These are phyloP conservation scores for Tripidium arundinaceum DNA, from an alignment of 202 grass and related monocot genomes.

Conservation along the genomic window DNA sequence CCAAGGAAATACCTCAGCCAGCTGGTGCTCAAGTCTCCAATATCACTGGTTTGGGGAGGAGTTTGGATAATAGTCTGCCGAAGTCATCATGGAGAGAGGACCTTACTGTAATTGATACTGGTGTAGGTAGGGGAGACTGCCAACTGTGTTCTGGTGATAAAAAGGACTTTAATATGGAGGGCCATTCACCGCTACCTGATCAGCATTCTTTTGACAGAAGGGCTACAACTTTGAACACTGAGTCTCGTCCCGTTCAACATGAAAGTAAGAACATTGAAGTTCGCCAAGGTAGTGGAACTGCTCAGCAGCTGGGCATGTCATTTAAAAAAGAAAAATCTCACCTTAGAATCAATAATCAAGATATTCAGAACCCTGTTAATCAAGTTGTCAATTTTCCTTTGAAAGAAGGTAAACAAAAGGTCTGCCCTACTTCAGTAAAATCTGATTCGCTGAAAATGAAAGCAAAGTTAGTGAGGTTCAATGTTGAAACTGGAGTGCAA, in stretches of 20 bases:
- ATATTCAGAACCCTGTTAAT: constrained; percentile 24
- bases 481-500: constrained; percentile 42
- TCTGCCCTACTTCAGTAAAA: constrained; percentile 25
- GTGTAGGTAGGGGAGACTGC: constrained; percentile 6
- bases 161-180: neutral
- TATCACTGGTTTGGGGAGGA: neutral
- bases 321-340: constrained; percentile 36
- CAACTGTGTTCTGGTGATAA: neutral
- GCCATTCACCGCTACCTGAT: neutral
- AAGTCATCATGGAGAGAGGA: constrained; percentile 17
- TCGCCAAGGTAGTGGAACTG: constrained; percentile 10
- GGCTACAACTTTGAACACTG: neutral
- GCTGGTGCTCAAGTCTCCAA: neutral
- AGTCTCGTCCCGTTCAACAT: neutral
- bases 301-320: constrained; percentile 21
- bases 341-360: constrained; percentile 30
- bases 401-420: constrained; percentile 30
- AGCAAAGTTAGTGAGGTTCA: constrained; percentile 30
- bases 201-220: constrained; percentile 14
- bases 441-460: constrained; percentile 29
- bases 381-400: constrained; percentile 31
- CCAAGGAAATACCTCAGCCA: neutral
- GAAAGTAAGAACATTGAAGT: constrained; percentile 8
- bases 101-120: neutral
- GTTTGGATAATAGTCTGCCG: neutral